These are phyloP conservation scores for Tricholoma terreum DNA, from an alignment of 768 basidiomycete genomes.

Conservation along the genomic window DNA sequence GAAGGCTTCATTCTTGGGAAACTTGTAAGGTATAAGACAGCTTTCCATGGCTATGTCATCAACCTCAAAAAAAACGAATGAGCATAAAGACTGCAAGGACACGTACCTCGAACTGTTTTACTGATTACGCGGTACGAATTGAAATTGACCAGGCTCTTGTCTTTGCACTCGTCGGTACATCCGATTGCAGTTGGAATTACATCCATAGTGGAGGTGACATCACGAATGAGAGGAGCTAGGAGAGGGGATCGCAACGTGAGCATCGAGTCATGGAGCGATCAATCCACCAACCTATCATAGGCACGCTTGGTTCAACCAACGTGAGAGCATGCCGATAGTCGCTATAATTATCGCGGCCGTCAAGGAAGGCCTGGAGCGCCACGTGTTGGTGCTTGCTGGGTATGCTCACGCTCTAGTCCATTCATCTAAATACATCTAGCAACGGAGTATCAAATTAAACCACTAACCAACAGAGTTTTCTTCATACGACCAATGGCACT, in stretches of 20 bases:
- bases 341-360: constrained; percentile 22
- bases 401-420: constrained; percentile 18
- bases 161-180: constrained; percentile 9
- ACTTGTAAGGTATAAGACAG: constrained; percentile 41
- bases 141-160: constrained; percentile 33
- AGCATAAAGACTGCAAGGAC: neutral
- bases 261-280: neutral
- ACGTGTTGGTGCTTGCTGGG: constrained; percentile 28
- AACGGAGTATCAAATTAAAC: neutral
- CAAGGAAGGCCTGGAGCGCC: constrained; percentile 29
- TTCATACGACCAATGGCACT: constrained; percentile 36
- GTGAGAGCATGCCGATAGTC: constrained; percentile 25
- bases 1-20: constrained; percentile 31
- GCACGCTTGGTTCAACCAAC: constrained; percentile 28
- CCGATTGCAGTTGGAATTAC: constrained; percentile 15
- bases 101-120: constrained; percentile 39
- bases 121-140: constrained; percentile 34
- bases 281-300: constrained; percentile 27
- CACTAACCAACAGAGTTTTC: constrained; percentile 32
- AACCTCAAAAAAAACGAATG: neutral
- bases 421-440: neutral
- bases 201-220: constrained; percentile 23
- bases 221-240: constrained; percentile 27
- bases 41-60: constrained; percentile 41
- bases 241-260: neutral